Evolutionary conservation across 1,284 basidiomycete genomes (phyloP).

Genomic region (Ustilago curta): DNA sequence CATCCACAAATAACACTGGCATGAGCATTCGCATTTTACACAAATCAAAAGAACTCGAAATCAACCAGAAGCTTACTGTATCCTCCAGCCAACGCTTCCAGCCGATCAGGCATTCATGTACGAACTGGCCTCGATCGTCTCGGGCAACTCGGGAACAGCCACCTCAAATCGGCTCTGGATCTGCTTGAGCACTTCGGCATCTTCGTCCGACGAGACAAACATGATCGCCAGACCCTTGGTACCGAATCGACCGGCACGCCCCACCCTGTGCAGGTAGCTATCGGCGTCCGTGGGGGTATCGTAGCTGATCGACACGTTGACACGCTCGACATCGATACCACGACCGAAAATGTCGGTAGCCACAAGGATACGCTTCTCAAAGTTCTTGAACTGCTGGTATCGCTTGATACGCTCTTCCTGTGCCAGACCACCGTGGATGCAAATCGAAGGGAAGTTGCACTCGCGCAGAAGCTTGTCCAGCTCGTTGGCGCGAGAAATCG

Average conservation of each 20-base stretch:
- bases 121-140: slow-evolving; percentile 81
- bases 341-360: slow-evolving; percentile 69
- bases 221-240: slow-evolving; percentile 99
- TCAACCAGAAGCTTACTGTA: background rate
- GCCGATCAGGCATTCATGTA: slow-evolving; percentile 69
- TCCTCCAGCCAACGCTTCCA: background rate
- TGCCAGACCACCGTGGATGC: slow-evolving; percentile 91
- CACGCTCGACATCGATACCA: slow-evolving; percentile 69
- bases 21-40: background rate
- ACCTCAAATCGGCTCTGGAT: slow-evolving; percentile 94
- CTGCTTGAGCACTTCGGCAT: slow-evolving; percentile 90
- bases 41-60: background rate
- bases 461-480: slow-evolving; percentile 94
- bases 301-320: slow-evolving; percentile 69
- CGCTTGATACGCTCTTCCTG: slow-evolving; percentile 97
- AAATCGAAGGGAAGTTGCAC: slow-evolving; percentile 98
- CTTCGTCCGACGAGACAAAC: slow-evolving; percentile 90
- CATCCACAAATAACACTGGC: background rate
- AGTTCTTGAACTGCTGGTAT: slow-evolving; percentile 99
- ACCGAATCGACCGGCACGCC: slow-evolving; percentile 98
- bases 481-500: slow-evolving; percentile 94
- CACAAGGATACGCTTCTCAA: slow-evolving; percentile 87
- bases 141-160: slow-evolving; percentile 90
- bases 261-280: slow-evolving; percentile 97
- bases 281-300: slow-evolving; percentile 97